These are phyloP conservation scores for Scenedesmus sp. DNA, from an alignment of 163 green algal species.

Conservation along the genomic window DNA sequence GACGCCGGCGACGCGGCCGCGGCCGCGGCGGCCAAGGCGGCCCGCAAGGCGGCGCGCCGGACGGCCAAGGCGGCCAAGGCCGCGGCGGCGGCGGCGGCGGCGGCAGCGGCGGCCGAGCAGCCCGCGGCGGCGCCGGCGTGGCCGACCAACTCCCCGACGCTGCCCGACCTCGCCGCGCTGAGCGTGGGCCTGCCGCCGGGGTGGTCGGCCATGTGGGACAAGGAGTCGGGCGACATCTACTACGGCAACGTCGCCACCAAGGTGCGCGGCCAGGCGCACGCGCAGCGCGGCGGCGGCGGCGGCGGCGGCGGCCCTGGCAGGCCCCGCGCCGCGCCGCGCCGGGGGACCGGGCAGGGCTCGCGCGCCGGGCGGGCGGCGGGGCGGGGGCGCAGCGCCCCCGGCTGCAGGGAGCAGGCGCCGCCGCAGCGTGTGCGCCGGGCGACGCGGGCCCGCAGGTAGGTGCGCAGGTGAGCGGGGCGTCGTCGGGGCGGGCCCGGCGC, in stretches of 20 bases:
- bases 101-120: conserved; percentile 3
- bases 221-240: conserved; percentile 63
- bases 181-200: conserved; percentile 63
- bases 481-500: too few relatives aligned
- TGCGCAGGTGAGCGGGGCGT: neutral
- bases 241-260: conserved; percentile 76
- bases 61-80: conserved; percentile 32
- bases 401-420: conserved; percentile 1
- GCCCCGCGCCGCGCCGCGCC: too few relatives aligned
- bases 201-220: conserved; percentile 78
- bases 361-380: too few relatives aligned
- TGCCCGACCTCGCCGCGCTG: conserved; percentile 67
- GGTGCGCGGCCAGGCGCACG: conserved; percentile 53
- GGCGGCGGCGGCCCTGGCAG: too few relatives aligned
- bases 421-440: neutral
- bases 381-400: too few relatives aligned
- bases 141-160: conserved; percentile 49
- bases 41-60: conserved; percentile 41
- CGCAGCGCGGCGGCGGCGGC: too few relatives aligned
- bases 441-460: conserved; percentile 5
- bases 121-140: neutral
- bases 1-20: neutral
- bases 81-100: neutral
- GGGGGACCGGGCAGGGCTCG: too few relatives aligned
- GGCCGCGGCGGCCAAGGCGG: conserved; percentile 50